A percentile compares a stretch with the other conserved stretches of the same genome.
Evolutionary conservation across 352 stramenopile genomes (phyloP).

Genomic region (Aphanomyces invadans): DNA sequence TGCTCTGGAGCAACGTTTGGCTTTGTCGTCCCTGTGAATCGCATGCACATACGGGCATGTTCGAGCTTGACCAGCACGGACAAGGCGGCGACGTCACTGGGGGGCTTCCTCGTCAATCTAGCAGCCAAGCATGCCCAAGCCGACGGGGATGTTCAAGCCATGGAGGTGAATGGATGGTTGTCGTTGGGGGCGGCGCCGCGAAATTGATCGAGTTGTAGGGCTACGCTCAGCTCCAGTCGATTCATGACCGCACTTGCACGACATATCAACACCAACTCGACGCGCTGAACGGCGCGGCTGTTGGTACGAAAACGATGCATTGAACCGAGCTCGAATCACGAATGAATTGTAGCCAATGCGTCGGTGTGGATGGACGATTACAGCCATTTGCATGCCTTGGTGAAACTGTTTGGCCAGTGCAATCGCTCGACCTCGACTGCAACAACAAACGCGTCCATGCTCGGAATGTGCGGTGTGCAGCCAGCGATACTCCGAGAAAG

Average conservation of each 20-base stretch:
- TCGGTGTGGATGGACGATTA: not conserved
- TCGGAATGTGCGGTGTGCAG: not conserved
- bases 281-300: not conserved
- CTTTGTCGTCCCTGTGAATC: slow-evolving; percentile 7
- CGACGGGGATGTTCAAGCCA: not conserved
- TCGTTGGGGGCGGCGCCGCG: not conserved
- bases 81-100: not conserved
- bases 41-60: not conserved
- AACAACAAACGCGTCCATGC: not conserved
- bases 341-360: slow-evolving; percentile 9
- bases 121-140: not conserved
- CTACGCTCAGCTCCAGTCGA: not conserved
- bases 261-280: not conserved
- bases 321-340: no score
- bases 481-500: not conserved
- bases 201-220: not conserved
- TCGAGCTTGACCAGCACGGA: not conserved
- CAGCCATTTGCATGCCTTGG: not conserved
- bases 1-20: not conserved
- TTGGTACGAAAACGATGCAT: not conserved
- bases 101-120: not conserved
- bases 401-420: slow-evolving; percentile 11
- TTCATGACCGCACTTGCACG: slow-evolving; percentile 5
- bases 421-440: not conserved
- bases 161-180: not conserved